A percentile compares a stretch with the other conserved stretches of the same genome.
Evolutionary conservation across 1,139 yeast genomes (phyloP).

Genomic region (Kodamaea sp.): DNA sequence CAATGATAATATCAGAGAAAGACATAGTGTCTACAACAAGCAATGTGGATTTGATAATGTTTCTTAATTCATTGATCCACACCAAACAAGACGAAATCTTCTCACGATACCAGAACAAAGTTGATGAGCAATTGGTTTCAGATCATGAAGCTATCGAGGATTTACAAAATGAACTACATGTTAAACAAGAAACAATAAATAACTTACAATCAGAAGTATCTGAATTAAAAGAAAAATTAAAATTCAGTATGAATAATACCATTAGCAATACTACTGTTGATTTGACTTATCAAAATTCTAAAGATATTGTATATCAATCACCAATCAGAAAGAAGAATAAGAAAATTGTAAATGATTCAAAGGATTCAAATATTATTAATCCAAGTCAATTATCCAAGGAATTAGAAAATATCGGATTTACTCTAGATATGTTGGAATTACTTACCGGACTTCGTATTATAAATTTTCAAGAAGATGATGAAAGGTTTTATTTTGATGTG

Average conservation of each 20-base stretch:
- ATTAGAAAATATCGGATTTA: conserved; percentile 45
- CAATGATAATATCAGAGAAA: conserved; percentile 25
- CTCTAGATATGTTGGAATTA: conserved; percentile 54
- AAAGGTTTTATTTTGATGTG: conserved; percentile 47
- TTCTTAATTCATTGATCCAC: conserved; percentile 32
- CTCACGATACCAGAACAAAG: conserved; percentile 26
- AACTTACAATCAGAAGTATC: conserved; percentile 15
- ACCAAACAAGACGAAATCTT: conserved; percentile 37
- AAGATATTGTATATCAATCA: conserved; percentile 22
- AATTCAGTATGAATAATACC: not conserved
- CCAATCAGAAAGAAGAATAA: conserved; percentile 34
- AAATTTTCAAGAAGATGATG: conserved; percentile 45
- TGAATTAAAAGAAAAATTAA: conserved; percentile 3
- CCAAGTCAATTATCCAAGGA: conserved; percentile 38
- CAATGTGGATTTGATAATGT: conserved; percentile 26
- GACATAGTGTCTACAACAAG: conserved; percentile 29
- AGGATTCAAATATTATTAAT: conserved; percentile 20
- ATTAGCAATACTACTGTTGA: conserved; percentile 4
- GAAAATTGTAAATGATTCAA: conserved; percentile 12
- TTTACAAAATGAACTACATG: conserved; percentile 24
- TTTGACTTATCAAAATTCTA: conserved; percentile 9
- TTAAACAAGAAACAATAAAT: conserved; percentile 28
- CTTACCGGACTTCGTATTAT: conserved; percentile 54
- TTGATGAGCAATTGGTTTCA: conserved; percentile 25
- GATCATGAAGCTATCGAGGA: conserved; percentile 28